phyloP scores from a whole-genome alignment of 148 eudicot species.

The Pharnaceum exiguum region DNA sequence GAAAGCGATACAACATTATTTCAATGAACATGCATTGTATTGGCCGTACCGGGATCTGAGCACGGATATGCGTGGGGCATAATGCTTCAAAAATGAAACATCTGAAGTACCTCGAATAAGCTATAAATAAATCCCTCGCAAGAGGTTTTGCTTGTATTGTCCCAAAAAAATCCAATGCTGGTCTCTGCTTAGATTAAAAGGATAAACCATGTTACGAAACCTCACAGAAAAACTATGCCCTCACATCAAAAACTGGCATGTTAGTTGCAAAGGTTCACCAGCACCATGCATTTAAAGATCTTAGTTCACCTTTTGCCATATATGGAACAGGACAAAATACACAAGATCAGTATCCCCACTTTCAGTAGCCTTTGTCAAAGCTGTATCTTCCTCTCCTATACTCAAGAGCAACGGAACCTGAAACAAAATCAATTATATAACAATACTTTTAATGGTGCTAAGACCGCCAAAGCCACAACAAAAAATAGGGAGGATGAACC shows the following conservation, averaged over 20 bases:
- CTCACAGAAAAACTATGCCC: neutral
- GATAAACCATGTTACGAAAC: neutral
- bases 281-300: neutral
- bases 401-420: constrained; percentile 93
- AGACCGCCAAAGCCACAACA: neutral
- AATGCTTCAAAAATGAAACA: neutral
- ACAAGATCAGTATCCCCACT: constrained; percentile 98
- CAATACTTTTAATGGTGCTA: neutral
- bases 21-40: neutral
- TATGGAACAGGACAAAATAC: constrained; percentile 88
- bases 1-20: neutral
- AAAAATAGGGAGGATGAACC: constrained; percentile 33
- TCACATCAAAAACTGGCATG: neutral
- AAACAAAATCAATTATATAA: constrained; percentile 5
- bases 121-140: constrained; percentile 82
- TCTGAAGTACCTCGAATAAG: constrained; percentile 58
- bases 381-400: constrained; percentile 92
- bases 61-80: neutral
- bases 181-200: constrained; percentile 47
- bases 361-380: constrained; percentile 85
- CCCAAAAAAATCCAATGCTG: constrained; percentile 75
- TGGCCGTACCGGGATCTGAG: neutral
- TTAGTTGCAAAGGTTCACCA: neutral
- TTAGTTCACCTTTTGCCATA: constrained; percentile 74
- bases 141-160: constrained; percentile 79